phyloP scores from a whole-genome alignment of 192 early-diverging fungal genomes.

The Backusella mclennaniae region DNA sequence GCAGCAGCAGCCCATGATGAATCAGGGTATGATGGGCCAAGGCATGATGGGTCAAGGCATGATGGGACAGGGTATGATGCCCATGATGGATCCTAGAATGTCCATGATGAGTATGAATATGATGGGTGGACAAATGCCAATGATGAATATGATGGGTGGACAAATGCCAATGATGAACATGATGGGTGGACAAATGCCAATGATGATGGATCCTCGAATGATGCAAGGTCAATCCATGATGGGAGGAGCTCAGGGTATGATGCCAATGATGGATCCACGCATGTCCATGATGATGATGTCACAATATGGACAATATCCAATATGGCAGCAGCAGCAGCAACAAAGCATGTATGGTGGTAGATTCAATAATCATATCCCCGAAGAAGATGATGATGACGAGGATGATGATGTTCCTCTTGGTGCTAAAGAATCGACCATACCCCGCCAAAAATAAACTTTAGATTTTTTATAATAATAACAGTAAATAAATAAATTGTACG shows the following conservation, averaged over 20 bases:
- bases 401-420: constrained; percentile 37
- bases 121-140: constrained; percentile 20
- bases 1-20: constrained; percentile 7
- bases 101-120: constrained; percentile 16
- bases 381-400: constrained; percentile 31
- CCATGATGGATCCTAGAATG: constrained; percentile 21
- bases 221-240: constrained; percentile 20
- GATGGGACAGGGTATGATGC: constrained; percentile 20
- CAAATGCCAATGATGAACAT: constrained; percentile 24
- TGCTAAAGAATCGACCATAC: constrained; percentile 11
- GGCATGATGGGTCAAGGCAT: constrained; percentile 8
- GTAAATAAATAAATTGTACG: not conserved
- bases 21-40: not conserved
- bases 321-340: constrained; percentile 12
- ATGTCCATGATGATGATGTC: constrained; percentile 19
- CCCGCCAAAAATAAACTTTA: constrained; percentile 9
- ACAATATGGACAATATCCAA: constrained; percentile 10
- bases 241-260: constrained; percentile 8
- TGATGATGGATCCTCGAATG: constrained; percentile 36
- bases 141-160: constrained; percentile 13
- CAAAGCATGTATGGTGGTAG: constrained; percentile 11
- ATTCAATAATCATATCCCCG: not conserved
- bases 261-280: constrained; percentile 29
- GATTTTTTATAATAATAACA: not conserved
- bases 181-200: constrained; percentile 15